Percentiles rank a stretch among this genome's conserved stretches.
phyloP scores from a whole-genome alignment of 139 green algal genomes.

The Limnomonas spitsbergensis region DNA sequence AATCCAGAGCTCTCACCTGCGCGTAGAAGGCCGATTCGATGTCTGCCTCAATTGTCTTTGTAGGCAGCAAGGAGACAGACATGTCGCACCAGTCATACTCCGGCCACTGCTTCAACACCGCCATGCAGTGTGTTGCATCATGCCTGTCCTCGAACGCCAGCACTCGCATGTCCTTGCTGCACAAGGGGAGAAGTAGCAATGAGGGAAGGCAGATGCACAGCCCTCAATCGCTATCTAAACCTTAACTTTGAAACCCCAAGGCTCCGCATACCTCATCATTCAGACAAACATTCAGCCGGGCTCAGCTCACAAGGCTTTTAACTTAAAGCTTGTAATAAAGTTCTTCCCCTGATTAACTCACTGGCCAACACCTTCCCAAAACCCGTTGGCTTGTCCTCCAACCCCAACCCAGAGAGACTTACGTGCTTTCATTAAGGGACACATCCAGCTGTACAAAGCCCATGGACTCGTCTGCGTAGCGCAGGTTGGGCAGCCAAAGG shows the following conservation, averaged over 20 bases:
- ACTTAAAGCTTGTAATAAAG: no score
- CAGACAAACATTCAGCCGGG: no score
- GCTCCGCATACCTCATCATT: no score
- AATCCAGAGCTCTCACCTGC: no score
- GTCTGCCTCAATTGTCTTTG: background rate
- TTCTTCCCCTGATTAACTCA: no score
- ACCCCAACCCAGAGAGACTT: background rate
- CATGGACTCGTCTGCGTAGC: conserved; percentile 36
- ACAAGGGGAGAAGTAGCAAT: background rate
- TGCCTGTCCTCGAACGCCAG: conserved; percentile 51
- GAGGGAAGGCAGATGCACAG: background rate
- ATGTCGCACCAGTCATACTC: conserved; percentile 27
- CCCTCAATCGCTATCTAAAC: no score
- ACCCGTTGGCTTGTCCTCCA: no score
- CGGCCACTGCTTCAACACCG: conserved; percentile 38
- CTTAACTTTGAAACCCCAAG: no score
- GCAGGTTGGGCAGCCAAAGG: conserved; percentile 36
- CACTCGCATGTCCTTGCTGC: conserved; percentile 43
- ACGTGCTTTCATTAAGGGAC: conserved; percentile 14
- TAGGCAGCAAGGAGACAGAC: conserved; percentile 7
- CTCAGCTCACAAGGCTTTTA: no score
- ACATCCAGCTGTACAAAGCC: conserved; percentile 53
- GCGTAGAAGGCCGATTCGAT: background rate
- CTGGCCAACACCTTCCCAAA: no score
- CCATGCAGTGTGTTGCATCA: conserved; percentile 44